These are phyloP conservation scores for Pneumocystis oryctolagi DNA, from an alignment of 1,139 yeast genomes.

Conservation along the genomic window DNA sequence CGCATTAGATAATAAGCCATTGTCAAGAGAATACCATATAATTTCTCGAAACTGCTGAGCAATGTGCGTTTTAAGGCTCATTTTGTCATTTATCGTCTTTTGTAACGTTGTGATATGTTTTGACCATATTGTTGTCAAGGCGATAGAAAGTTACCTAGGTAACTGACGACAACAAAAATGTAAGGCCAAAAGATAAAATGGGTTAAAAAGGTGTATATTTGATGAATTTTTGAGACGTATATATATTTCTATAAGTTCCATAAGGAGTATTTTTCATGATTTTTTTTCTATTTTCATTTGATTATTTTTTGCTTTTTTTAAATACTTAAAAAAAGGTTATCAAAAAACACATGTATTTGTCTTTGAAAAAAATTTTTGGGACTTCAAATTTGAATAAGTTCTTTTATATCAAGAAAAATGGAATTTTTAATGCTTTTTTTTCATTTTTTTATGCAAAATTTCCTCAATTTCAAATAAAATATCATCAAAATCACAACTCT, in stretches of 20 bases:
- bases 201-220: too few relatives aligned
- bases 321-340: too few relatives aligned
- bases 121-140: not conserved
- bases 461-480: not conserved
- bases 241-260: too few relatives aligned
- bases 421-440: not conserved
- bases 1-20: constrained; percentile 54
- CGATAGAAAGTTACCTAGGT: not conserved
- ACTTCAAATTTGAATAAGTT: not conserved
- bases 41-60: constrained; percentile 17
- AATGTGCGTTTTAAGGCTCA: constrained; percentile 1
- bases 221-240: too few relatives aligned
- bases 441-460: not conserved
- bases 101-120: not conserved
- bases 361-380: too few relatives aligned
- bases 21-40: constrained; percentile 56
- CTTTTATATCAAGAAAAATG: too few relatives aligned
- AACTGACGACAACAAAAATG: too few relatives aligned
- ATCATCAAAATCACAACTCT: not conserved
- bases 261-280: too few relatives aligned
- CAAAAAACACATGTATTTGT: not conserved
- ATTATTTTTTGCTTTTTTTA: too few relatives aligned
- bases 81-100: not conserved
- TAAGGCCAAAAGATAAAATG: too few relatives aligned
- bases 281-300: too few relatives aligned